These are phyloP conservation scores for Cercospora zeae-maydis DNA, from an alignment of 2,329 filamentous ascomycete genomes.

Conservation along the genomic window DNA sequence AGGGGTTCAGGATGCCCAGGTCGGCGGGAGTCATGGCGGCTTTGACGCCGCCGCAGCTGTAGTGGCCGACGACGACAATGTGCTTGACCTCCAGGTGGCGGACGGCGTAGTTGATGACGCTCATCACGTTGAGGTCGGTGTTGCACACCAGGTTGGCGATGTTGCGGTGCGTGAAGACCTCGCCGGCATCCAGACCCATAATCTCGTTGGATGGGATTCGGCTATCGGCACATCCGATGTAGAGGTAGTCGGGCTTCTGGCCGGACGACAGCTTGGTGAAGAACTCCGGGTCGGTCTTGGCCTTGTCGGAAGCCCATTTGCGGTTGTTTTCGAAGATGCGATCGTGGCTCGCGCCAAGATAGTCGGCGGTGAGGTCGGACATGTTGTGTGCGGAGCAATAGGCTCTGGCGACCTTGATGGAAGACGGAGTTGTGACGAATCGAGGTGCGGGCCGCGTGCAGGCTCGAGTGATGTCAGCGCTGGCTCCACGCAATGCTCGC, in stretches of 20 bases:
- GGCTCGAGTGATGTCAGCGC: background rate
- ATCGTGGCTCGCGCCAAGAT: constrained; percentile 13
- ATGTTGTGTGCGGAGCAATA: constrained; percentile 14
- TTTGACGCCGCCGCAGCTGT: constrained; percentile 55
- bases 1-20: constrained; percentile 56
- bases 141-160: constrained; percentile 76
- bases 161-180: constrained; percentile 84
- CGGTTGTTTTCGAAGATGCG: constrained; percentile 61
- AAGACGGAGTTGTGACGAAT: background rate
- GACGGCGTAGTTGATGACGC: constrained; percentile 76
- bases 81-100: constrained; percentile 62
- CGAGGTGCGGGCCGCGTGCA: background rate
- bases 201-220: constrained; percentile 78
- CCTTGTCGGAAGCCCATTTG: constrained; percentile 64
- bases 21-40: constrained; percentile 54
- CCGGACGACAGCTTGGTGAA: constrained; percentile 64
- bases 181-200: constrained; percentile 70
- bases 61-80: constrained; percentile 59
- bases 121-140: constrained; percentile 69
- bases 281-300: constrained; percentile 64
- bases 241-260: constrained; percentile 65
- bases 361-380: constrained; percentile 12
- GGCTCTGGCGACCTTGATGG: constrained; percentile 13
- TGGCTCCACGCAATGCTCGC: background rate
- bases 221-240: constrained; percentile 82